Evolutionary conservation across 2,329 filamentous ascomycete genomes (phyloP).

Genomic region (Epichloe uncinata): DNA sequence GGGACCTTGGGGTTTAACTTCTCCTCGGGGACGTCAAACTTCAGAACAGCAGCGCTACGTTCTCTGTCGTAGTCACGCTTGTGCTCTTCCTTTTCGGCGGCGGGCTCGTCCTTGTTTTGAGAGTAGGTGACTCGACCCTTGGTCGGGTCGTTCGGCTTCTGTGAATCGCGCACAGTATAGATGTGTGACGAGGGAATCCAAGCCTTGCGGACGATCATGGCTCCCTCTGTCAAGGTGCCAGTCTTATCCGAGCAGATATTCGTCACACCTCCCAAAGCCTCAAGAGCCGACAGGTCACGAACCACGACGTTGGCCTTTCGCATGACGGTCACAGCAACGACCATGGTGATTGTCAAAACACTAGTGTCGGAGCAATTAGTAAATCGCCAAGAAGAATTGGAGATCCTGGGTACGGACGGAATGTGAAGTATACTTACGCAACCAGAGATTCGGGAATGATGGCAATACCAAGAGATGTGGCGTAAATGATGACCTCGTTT

Average conservation of each 20-base stretch:
- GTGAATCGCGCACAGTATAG: conserved; percentile 48
- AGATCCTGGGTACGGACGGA: not conserved
- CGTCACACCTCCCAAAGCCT: conserved; percentile 57
- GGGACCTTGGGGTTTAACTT: conserved; percentile 27
- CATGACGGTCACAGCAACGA: conserved; percentile 51
- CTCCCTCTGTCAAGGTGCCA: conserved; percentile 54
- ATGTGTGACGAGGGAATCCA: conserved; percentile 47
- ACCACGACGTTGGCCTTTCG: conserved; percentile 51
- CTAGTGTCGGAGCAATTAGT: conserved; percentile 10
- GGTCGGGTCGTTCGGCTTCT: conserved; percentile 48
- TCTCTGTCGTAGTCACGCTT: conserved; percentile 46
- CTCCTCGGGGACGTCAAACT: conserved; percentile 48
- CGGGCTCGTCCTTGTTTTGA: conserved; percentile 20
- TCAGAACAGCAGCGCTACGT: conserved; percentile 45
- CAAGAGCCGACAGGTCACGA: conserved; percentile 51
- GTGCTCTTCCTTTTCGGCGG: conserved; percentile 22
- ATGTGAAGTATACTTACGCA: conserved; percentile 29
- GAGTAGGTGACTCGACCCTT: conserved; percentile 39
- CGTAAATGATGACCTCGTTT: conserved; percentile 43
- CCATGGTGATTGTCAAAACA: conserved; percentile 58
- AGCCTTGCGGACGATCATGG: conserved; percentile 55
- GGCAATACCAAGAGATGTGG: conserved; percentile 44
- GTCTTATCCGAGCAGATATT: conserved; percentile 66
- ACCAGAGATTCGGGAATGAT: conserved; percentile 54
- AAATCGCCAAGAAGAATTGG: conserved; percentile 8